Percentiles rank a stretch among this genome's conserved stretches.
phyloP scores from a whole-genome alignment of 208 protist species.

The Plasmodiophora brassicae region DNA sequence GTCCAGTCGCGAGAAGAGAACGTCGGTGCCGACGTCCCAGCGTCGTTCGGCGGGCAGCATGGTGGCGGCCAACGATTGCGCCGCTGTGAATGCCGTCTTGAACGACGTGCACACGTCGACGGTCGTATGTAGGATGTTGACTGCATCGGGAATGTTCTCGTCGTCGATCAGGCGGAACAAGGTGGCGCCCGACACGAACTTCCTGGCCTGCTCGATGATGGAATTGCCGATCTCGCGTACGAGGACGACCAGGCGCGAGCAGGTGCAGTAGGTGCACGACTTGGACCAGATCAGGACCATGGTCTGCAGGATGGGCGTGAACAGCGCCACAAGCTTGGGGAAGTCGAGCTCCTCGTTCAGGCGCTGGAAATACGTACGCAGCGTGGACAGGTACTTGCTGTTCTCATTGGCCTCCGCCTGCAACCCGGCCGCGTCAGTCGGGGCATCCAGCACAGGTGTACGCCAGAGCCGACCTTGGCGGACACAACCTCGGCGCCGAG shows the following conservation, averaged over 20 bases:
- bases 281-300: constrained; percentile 85
- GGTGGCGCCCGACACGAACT: constrained; percentile 61
- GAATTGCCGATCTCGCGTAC: constrained; percentile 87
- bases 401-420: constrained; percentile 57
- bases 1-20: constrained; percentile 84
- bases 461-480: constrained; percentile 54
- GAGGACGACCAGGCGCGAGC: constrained; percentile 77
- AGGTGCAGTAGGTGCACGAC: constrained; percentile 82
- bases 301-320: constrained; percentile 79
- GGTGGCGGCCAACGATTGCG: background rate
- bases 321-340: constrained; percentile 46
- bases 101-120: background rate
- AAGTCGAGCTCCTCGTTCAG: constrained; percentile 39
- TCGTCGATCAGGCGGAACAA: constrained; percentile 34
- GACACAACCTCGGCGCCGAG: constrained; percentile 69
- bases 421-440: constrained; percentile 47
- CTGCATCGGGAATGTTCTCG: constrained; percentile 14
- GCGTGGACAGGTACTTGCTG: constrained; percentile 54
- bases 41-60: background rate
- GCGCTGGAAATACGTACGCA: constrained; percentile 25
- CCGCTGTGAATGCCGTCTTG: background rate
- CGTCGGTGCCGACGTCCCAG: background rate
- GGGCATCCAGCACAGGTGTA: background rate
- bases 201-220: constrained; percentile 78
- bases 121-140: background rate